Base-by-base conservation (phyloP, 2,329 filamentous ascomycete species). In the Calonectria pseudoturangicola region DNA sequence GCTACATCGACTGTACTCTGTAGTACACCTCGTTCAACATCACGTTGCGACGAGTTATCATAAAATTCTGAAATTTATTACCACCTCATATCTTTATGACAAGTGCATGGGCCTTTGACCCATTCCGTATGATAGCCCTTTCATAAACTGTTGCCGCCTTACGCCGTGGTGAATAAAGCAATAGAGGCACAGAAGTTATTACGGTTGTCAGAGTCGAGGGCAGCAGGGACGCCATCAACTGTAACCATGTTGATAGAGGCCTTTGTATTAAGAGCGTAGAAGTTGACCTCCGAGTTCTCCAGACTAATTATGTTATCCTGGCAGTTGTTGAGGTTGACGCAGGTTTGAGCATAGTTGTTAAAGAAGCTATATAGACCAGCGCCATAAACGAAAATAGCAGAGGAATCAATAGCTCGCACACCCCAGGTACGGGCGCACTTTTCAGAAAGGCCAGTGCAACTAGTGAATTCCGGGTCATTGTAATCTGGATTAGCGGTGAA, bases 301-400 rank as follows among this genome's bases (percentile, higher is more conserved):
- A 96, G 86, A 77, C 91, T 91, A 58, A 96, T 88, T 86, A 97
- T 95, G 84, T 95, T 93, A 70, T 92, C 88, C 84, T 96, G 94
- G 86, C 94, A 97, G 76, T 89, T 90, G 82, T 94, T 89, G 13
- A 88, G 88, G 47, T 84, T 83, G 18, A 96, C 88, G 79, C 94
- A 97, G 25, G 88, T 87, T 84, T 95, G 93, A 43, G 85, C 86
- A 84, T 96, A 96, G 87, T 95, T 95, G 83, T 96, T 90, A 81
- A 95, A 96, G 89, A 96, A 96, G 76, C 89, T 93, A 88, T 96
- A 96, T 71, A 96, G 85, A 30, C 94, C 94, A 6, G 90, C 93
- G 56, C 94, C 94, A 80, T 92, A 94, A 79, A 95, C 85, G 80
- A 89, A 91, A n/a, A 95, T 82, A 73, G 95, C 89, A 12, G 87